Conservation (phyloP, 2,329 filamentous ascomycete species). For the Rasamsonia emersonii region DNA sequence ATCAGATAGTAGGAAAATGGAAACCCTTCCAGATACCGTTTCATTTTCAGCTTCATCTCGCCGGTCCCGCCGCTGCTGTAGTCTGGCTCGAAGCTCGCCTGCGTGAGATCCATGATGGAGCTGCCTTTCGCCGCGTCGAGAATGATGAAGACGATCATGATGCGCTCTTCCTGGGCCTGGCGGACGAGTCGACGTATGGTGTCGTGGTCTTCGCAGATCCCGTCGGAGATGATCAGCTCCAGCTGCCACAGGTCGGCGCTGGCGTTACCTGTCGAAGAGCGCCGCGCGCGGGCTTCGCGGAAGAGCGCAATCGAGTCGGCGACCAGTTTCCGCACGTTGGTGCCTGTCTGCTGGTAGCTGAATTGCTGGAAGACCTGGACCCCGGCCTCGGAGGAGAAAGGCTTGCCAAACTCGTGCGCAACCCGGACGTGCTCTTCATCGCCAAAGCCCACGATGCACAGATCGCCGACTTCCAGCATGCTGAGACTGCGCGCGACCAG, state of each 20-base stretch:
- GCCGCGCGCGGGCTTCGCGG: slow-evolving; percentile 60
- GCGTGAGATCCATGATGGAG: slow-evolving; percentile 74
- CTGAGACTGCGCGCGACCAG: slow-evolving; percentile 79
- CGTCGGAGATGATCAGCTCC: slow-evolving; percentile 85
- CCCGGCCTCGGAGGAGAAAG: slow-evolving; percentile 73
- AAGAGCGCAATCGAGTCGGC: slow-evolving; percentile 72
- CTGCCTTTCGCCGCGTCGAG: slow-evolving; percentile 59
- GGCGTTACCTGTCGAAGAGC: too few relatives aligned
- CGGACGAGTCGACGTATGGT: slow-evolving; percentile 72
- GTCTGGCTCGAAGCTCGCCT: slow-evolving; percentile 71
- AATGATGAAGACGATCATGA: slow-evolving; percentile 98
- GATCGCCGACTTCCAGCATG: slow-evolving; percentile 90
- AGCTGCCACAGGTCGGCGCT: slow-evolving; percentile 89
- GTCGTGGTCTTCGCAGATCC: slow-evolving; percentile 84
- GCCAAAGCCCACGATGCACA: slow-evolving; percentile 88
- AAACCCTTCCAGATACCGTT: slow-evolving; percentile 89
- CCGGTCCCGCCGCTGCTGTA: slow-evolving; percentile 45
- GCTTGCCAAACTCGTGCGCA: slow-evolving; percentile 74
- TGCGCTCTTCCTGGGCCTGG: slow-evolving; percentile 81
- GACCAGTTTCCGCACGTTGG: slow-evolving; percentile 74
- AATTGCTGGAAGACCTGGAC: slow-evolving; percentile 79
- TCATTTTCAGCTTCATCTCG: slow-evolving; percentile 64
- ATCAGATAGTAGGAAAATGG: slow-evolving; percentile 97
- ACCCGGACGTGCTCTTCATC: slow-evolving; percentile 61
- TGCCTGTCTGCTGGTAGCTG: slow-evolving; percentile 74